Evolutionary conservation across 2,329 filamentous ascomycete genomes (phyloP).

Genomic region (Chaetomiaceae sp.): DNA sequence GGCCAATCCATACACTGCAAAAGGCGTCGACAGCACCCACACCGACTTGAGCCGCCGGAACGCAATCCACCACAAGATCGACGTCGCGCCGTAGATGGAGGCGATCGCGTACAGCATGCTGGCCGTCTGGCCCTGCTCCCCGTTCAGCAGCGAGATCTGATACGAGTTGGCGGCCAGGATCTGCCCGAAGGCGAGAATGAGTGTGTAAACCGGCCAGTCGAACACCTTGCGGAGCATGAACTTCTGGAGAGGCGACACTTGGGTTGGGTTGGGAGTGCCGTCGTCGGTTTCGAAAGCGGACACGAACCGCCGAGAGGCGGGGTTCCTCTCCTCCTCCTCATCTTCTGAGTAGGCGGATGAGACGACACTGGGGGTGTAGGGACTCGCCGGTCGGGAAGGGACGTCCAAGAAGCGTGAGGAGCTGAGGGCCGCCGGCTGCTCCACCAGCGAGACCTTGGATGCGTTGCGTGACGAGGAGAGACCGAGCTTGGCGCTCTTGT

Average conservation of each 20-base stretch:
- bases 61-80: constrained; percentile 57
- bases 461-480: constrained; percentile 36
- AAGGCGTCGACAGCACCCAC: constrained; percentile 53
- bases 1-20: constrained; percentile 56
- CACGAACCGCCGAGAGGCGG: neutral
- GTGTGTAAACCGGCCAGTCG: constrained; percentile 59
- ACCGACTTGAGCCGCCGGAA: constrained; percentile 54
- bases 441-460: constrained; percentile 23
- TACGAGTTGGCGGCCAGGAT: constrained; percentile 63
- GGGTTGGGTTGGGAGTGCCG: neutral
- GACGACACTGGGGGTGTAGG: constrained; percentile 15
- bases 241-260: constrained; percentile 27
- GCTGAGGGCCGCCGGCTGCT: constrained; percentile 7
- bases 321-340: neutral
- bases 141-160: constrained; percentile 61
- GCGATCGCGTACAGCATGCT: constrained; percentile 56
- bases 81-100: constrained; percentile 53
- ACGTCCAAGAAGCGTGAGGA: constrained; percentile 12
- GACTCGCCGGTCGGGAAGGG: constrained; percentile 8
- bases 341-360: constrained; percentile 15
- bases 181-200: constrained; percentile 57
- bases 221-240: constrained; percentile 54
- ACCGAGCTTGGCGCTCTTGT: constrained; percentile 53
- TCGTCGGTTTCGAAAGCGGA: constrained; percentile 12
- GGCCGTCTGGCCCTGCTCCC: constrained; percentile 55